These are phyloP conservation scores for Metschnikowia amazonensis DNA, from an alignment of 805 yeast genomes.

Conservation along the genomic window DNA sequence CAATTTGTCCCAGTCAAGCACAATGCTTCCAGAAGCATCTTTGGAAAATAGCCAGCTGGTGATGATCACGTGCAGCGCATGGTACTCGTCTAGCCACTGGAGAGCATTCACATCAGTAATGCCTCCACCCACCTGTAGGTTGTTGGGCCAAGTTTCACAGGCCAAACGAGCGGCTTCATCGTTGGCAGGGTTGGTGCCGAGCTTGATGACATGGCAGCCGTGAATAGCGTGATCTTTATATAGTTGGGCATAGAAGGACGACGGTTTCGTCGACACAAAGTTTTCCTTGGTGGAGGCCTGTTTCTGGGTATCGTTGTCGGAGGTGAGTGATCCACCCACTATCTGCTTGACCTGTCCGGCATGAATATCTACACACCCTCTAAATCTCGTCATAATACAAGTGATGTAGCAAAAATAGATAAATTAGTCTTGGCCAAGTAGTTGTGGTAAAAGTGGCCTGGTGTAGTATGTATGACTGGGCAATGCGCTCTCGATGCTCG, in stretches of 20 bases:
- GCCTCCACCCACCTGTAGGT: conserved; percentile 91
- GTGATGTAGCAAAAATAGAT: too few species aligned
- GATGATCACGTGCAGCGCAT: conserved; percentile 85
- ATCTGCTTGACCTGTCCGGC: conserved; percentile 94
- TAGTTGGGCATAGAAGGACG: conserved; percentile 69
- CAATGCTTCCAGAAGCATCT: conserved; percentile 39
- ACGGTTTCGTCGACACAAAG: conserved; percentile 70
- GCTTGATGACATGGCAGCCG: conserved; percentile 91
- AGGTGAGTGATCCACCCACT: conserved; percentile 83
- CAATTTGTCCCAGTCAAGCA: conserved; percentile 49
- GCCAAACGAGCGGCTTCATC: conserved; percentile 83
- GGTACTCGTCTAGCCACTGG: conserved; percentile 63
- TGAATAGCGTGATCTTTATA: conserved; percentile 54
- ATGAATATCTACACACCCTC: conserved; percentile 95
- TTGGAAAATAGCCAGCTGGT: conserved; percentile 87
- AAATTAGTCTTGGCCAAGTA: too few species aligned
- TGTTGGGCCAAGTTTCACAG: conserved; percentile 63
- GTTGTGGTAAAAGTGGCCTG: too few species aligned
- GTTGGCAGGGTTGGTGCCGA: conserved; percentile 73
- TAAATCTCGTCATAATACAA: conserved; percentile 78
- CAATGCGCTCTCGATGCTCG: neutral
- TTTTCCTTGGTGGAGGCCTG: conserved; percentile 44
- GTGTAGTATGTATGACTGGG: neutral
- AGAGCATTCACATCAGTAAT: conserved; percentile 70
- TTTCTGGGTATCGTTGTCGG: conserved; percentile 42